phyloP scores from a whole-genome alignment of 306 rosid species.

The cucumber (Cucumis sativus) region DNA sequence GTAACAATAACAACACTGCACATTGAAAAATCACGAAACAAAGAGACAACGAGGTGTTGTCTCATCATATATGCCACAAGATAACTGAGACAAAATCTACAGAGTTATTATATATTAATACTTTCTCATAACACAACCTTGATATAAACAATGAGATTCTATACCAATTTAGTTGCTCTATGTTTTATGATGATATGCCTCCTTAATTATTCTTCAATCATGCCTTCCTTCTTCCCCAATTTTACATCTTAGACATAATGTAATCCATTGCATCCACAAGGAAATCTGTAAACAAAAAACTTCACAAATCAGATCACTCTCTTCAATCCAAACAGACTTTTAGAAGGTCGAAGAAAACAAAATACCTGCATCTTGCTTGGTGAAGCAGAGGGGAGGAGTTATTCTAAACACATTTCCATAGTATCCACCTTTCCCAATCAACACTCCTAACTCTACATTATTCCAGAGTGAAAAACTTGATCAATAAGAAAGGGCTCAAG shows the following conservation, averaged over 20 bases:
- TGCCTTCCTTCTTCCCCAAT: conserved; percentile 8
- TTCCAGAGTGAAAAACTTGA: background rate
- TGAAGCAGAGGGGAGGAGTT: conserved; percentile 89
- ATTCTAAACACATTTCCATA: conserved; percentile 85
- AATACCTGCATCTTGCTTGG: conserved; percentile 81
- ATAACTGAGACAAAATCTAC: conserved; percentile 7
- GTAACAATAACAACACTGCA: too few species aligned
- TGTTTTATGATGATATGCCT: background rate
- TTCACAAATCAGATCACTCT: background rate
- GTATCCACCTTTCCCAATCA: conserved; percentile 80
- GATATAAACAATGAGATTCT: background rate
- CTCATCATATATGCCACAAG: conserved; percentile 23
- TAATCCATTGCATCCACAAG: conserved; percentile 72
- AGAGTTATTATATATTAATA: conserved; percentile 7
- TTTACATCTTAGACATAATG: conserved; percentile 47
- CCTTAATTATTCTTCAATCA: conserved; percentile 1
- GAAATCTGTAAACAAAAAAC: conserved; percentile 47
- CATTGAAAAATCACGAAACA: background rate
- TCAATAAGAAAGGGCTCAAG: background rate
- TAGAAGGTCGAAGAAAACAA: too few species aligned
- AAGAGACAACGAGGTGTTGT: conserved; percentile 61
- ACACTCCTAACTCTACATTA: conserved; percentile 57
- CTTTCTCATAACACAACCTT: conserved; percentile 13
- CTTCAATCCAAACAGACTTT: background rate
- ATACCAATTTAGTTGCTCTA: background rate